Conservation (phyloP, 768 basidiomycete species). For the Boletus coccyginus region DNA sequence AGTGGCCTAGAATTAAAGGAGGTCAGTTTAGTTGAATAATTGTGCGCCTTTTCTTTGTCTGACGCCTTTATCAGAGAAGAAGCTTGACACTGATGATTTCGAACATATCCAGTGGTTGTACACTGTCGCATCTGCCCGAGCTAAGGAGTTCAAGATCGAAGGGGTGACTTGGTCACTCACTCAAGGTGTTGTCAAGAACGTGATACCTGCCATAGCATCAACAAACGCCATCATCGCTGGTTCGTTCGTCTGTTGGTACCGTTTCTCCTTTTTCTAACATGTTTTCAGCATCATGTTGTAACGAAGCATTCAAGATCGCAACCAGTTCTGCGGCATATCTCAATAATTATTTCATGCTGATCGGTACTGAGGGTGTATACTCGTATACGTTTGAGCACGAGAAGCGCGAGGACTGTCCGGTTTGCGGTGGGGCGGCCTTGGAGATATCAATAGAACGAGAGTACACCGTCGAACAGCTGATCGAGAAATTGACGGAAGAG, state of each 20-base stretch:
- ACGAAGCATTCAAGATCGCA: constrained; percentile 98
- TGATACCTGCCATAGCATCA: constrained; percentile 97
- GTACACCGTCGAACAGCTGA: constrained; percentile 80
- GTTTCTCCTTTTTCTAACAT: constrained; percentile 1
- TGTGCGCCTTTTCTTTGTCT: not conserved
- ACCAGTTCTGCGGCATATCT: constrained; percentile 92
- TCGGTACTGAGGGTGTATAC: constrained; percentile 94
- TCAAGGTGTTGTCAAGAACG: constrained; percentile 99
- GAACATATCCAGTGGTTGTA: constrained; percentile 96
- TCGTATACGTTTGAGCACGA: constrained; percentile 98
- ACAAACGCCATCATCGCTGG: constrained; percentile 99
- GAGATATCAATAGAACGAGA: constrained; percentile 69
- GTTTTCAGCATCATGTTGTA: constrained; percentile 85
- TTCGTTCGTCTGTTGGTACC: constrained; percentile 30
- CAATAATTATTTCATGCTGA: constrained; percentile 98
- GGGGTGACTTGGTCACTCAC: constrained; percentile 98
- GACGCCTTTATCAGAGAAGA: constrained; percentile 57
- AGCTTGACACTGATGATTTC: constrained; percentile 95
- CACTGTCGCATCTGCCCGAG: constrained; percentile 73
- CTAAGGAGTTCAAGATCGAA: constrained; percentile 94
- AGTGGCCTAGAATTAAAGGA: constrained; percentile 94
- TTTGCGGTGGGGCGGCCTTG: constrained; percentile 90
- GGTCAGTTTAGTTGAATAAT: constrained; percentile 43
- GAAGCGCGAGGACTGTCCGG: constrained; percentile 89
- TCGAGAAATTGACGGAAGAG: constrained; percentile 82